phyloP scores from a whole-genome alignment of 2,329 filamentous ascomycete genomes.

The Paracoccidioides lutzii region DNA sequence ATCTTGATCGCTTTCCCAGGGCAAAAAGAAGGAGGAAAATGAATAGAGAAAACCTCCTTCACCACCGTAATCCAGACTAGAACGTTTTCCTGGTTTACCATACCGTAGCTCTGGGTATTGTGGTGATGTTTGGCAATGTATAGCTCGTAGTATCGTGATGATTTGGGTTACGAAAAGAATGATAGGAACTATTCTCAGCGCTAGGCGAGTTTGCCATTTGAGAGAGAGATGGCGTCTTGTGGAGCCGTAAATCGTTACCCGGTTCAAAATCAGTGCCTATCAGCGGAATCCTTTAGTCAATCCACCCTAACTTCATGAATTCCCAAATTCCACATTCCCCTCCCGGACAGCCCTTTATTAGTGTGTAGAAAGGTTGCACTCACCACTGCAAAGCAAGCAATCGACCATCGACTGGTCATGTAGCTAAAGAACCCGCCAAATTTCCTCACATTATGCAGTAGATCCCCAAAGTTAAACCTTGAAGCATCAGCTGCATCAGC shows the following conservation, averaged over 20 bases:
- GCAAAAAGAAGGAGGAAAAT: conserved; percentile 57
- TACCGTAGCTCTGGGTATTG: conserved; percentile 58
- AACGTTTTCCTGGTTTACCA: conserved; percentile 51
- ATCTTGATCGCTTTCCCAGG: conserved; percentile 58
- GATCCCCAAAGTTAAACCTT: conserved; percentile 28
- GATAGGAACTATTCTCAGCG: conserved; percentile 59
- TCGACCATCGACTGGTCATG: conserved; percentile 79
- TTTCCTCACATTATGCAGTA: conserved; percentile 47
- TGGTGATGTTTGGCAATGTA: conserved; percentile 81
- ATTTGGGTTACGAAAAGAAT: conserved; percentile 57
- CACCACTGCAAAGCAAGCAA: conserved; percentile 70
- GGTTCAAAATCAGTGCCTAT: conserved; percentile 71
- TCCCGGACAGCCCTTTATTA: background rate
- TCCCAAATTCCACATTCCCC: background rate
- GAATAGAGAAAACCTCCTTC: conserved; percentile 58
- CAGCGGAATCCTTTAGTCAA: conserved; percentile 5
- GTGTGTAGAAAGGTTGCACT: conserved; percentile 13
- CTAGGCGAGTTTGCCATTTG: conserved; percentile 56
- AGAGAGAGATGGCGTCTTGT: conserved; percentile 69
- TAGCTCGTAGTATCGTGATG: conserved; percentile 60
- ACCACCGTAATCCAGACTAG: conserved; percentile 57
- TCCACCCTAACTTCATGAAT: background rate
- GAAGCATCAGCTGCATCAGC: conserved; percentile 24
- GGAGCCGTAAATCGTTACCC: conserved; percentile 86
- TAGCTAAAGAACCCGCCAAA: conserved; percentile 83